A percentile compares a stretch with the other conserved stretches of the same genome.
Conservation (phyloP, 2,329 filamentous ascomycete genomes). For the Mycosphaerelloides madeirae region DNA sequence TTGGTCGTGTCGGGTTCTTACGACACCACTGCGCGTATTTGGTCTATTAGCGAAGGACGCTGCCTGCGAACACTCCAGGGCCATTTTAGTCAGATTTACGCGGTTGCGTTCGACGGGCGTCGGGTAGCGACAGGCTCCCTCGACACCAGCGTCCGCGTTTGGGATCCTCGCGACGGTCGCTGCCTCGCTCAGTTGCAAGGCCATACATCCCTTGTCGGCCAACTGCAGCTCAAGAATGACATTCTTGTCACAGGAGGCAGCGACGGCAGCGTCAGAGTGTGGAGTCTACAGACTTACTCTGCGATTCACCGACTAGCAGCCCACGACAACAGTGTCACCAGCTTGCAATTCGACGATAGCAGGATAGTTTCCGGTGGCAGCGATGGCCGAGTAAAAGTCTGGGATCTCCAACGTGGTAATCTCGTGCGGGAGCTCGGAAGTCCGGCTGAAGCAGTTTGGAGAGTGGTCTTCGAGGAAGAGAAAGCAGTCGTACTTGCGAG, state of each 20-base stretch:
- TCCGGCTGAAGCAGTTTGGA: conserved; percentile 92
- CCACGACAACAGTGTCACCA: conserved; percentile 97
- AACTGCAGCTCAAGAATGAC: conserved; percentile 90
- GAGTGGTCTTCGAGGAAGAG: conserved; percentile 96
- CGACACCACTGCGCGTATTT: conserved; percentile 92
- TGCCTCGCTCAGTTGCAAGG: conserved; percentile 91
- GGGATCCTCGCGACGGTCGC: conserved; percentile 61
- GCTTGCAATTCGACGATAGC: conserved; percentile 92
- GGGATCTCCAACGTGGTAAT: conserved; percentile 89
- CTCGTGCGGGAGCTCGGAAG: conserved; percentile 86
- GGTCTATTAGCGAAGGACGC: conserved; percentile 93
- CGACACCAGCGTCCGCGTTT: conserved; percentile 94
- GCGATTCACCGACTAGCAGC: conserved; percentile 92
- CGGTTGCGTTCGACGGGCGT: conserved; percentile 92
- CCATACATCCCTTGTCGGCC: conserved; percentile 92
- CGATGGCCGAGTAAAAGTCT: conserved; percentile 97
- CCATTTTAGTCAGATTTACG: conserved; percentile 98
- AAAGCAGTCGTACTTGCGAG: conserved; percentile 95
- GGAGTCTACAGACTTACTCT: conserved; percentile 85
- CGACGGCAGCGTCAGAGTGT: conserved; percentile 92
- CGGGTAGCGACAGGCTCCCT: conserved; percentile 92
- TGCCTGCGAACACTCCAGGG: conserved; percentile 86
- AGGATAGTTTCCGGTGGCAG: conserved; percentile 93
- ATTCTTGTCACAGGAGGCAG: conserved; percentile 94
- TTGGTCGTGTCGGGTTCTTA: conserved; percentile 98